Evolutionary conservation across 441 rosid genomes (phyloP), one percentile per base, ranked within the genome.

Genomic region (Gossypium laxum): DNA sequence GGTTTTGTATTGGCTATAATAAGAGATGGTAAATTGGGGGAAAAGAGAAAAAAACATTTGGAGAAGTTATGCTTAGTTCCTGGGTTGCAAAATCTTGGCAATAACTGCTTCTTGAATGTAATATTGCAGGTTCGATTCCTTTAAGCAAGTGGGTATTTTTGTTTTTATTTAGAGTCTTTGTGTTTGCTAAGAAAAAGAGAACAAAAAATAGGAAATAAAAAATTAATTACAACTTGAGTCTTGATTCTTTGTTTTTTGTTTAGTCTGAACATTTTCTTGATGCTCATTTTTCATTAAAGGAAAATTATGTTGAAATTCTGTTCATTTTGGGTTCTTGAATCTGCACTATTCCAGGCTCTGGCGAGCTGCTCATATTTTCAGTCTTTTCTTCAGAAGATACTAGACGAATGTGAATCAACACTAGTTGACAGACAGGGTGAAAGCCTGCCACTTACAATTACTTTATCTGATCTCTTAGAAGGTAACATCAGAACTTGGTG

Each of bases 51-150:
- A 52, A 48, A 64, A 52, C 63, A 43, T 51, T 45, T 30, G 22
- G 79, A 82, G 57, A 80, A 81, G 74, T 17, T 47, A 11, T 45
- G 57, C 66, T 70, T 83, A 21, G 88, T 88, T 2, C 97, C 97
- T 43, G 98, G 97, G 15, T 78, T 91, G 80, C 87, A 81, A 74
- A 93, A 93, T 82, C 88, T 85, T 34, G 96, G 95, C 4, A 89
- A 87, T 70, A 91, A 88, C 72, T 91, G 97, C 81, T 93, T 89
- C 76, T 81, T 91, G 75, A 91, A 91, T 76, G 97, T 86, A 34
- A 79, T 91, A 34, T 80, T 93, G 54, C 98, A 91, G 96, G 98
- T 88, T 69, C 48, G 12, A 22, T 74, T 69, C 21, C 72, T 50
- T 73, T 67, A 43, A 34, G 47, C 62, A 11, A 11, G 4, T 74